Evolutionary conservation across 768 basidiomycete genomes (phyloP).

Genomic region (Tubosaeta brunneosetosa): DNA sequence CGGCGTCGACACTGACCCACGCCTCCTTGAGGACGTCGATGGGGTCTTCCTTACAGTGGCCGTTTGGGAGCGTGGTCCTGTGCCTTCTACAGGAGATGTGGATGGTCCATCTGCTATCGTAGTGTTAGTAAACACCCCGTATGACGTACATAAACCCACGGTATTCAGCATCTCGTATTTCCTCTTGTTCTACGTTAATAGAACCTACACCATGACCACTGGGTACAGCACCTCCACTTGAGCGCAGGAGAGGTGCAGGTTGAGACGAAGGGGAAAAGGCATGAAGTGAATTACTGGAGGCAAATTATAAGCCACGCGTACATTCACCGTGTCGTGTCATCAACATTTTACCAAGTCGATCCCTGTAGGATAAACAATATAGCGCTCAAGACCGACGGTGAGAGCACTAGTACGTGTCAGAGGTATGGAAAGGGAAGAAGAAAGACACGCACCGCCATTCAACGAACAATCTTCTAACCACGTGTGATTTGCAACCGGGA

Average conservation of each 20-base stretch:
- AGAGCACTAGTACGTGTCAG: constrained; percentile 34
- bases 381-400: constrained; percentile 60
- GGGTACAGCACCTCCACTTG: constrained; percentile 25
- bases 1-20: not conserved
- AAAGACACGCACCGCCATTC: constrained; percentile 52
- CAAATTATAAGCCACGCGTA: not conserved
- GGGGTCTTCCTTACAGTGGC: constrained; percentile 11
- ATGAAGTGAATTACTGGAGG: not conserved
- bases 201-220: constrained; percentile 26
- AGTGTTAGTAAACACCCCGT: not conserved
- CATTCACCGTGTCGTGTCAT: constrained; percentile 18
- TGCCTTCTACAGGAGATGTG: not conserved
- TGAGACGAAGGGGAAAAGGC: constrained; percentile 11
- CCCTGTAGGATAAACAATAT: constrained; percentile 63
- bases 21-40: not conserved
- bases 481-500: constrained; percentile 82
- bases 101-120: constrained; percentile 2
- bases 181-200: constrained; percentile 20
- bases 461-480: constrained; percentile 92
- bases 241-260: not conserved
- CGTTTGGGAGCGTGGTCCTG: constrained; percentile 1
- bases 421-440: not conserved
- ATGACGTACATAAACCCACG: not conserved
- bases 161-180: constrained; percentile 15
- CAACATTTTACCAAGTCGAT: constrained; percentile 50